Evolutionary conservation across 176 grass and related monocot species (phyloP).

Genomic region (Tillandsia leiboldiana): DNA sequence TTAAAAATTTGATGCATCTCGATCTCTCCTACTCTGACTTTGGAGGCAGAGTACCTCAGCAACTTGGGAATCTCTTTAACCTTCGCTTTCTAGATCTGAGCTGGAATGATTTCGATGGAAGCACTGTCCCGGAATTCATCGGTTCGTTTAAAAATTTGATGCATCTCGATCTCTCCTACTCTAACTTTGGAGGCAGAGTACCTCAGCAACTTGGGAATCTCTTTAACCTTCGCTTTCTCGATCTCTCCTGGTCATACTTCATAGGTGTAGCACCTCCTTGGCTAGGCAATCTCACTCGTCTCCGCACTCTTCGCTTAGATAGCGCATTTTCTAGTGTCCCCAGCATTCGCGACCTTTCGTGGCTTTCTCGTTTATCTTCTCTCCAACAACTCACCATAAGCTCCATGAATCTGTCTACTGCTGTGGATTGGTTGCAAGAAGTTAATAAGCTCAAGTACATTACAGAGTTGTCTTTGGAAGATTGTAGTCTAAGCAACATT

Average conservation of each 20-base stretch:
- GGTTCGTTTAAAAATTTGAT: slow-evolving; percentile 8
- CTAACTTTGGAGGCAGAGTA: slow-evolving; percentile 3
- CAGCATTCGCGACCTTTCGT: background rate
- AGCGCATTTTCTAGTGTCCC: fast-evolving
- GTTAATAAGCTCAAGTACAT: background rate
- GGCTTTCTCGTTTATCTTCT: slow-evolving; percentile 7
- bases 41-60: slow-evolving; percentile 2
- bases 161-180: slow-evolving; percentile 1
- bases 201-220: slow-evolving; percentile 8
- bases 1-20: slow-evolving; percentile 14
- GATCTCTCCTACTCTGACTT: background rate
- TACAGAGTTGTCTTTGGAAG: background rate
- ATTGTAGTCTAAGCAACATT: background rate
- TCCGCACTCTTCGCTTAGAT: background rate
- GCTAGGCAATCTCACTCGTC: no score
- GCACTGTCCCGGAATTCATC: no score
- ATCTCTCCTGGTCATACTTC: background rate
- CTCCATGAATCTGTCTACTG: background rate
- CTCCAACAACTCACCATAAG: background rate
- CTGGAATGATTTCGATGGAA: no score
- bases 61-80: background rate
- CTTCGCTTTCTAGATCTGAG: background rate
- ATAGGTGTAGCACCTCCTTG: background rate
- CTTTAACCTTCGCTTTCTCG: background rate
- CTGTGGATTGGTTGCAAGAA: background rate